Evolutionary conservation across 2,329 filamentous ascomycete species (phyloP).

Genomic region (Phyllosticta paracitricarpa): DNA sequence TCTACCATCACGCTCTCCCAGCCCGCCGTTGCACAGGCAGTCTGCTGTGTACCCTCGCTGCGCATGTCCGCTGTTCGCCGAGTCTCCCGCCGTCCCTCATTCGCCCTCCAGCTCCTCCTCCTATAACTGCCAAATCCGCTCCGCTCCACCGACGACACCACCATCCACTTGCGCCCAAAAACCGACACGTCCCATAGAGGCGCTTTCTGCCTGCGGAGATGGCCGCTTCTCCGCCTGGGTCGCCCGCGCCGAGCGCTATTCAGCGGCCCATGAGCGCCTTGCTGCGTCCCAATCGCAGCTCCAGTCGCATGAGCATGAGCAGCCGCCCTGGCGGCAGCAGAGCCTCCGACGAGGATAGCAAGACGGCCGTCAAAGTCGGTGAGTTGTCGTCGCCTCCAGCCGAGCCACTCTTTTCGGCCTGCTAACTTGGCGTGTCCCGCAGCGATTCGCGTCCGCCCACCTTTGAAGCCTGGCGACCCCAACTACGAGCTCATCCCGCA

Average conservation of each 20-base stretch:
- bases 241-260: constrained; percentile 23
- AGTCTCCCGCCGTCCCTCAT: neutral
- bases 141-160: neutral
- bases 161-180: neutral
- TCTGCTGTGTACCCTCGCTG: neutral
- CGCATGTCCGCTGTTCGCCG: neutral
- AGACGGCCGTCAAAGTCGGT: constrained; percentile 95
- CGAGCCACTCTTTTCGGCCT: constrained; percentile 7
- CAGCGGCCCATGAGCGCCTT: constrained; percentile 73
- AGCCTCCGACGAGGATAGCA: constrained; percentile 80
- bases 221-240: constrained; percentile 24
- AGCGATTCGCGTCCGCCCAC: constrained; percentile 90
- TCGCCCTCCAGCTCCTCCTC: neutral
- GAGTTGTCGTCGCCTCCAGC: constrained; percentile 36
- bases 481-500: constrained; percentile 93
- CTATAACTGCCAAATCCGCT: neutral
- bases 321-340: constrained; percentile 68
- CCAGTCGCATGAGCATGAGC: constrained; percentile 75
- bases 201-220: constrained; percentile 4
- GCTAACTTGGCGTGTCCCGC: constrained; percentile 20
- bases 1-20: neutral
- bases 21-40: neutral
- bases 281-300: constrained; percentile 66
- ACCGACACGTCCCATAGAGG: neutral
- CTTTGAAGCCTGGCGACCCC: constrained; percentile 72